A percentile compares a stretch with the other conserved stretches of the same genome.
These are phyloP conservation scores for Leptographium wingfieldii DNA, from an alignment of 2,329 filamentous ascomycete genomes.

Conservation along the genomic window DNA sequence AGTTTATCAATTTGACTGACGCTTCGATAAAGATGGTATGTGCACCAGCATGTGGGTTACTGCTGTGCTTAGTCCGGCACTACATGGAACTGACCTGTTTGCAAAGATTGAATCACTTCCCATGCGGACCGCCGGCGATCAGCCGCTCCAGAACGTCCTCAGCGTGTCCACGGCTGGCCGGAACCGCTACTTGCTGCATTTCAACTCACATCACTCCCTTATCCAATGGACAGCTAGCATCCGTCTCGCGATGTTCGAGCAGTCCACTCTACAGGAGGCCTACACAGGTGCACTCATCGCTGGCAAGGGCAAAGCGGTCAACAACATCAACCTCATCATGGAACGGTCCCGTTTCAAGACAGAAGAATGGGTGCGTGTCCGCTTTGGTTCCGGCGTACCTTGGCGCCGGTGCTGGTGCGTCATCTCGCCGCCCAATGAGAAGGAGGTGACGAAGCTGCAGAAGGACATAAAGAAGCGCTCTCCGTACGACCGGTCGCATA, in stretches of 20 bases:
- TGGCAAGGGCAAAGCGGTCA: slow-evolving; percentile 78
- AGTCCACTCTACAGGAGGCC: slow-evolving; percentile 84
- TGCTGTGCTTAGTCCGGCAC: not conserved
- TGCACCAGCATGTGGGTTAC: not conserved
- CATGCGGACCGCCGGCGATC: slow-evolving; percentile 62
- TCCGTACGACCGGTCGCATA: slow-evolving; percentile 61
- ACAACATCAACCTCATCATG: slow-evolving; percentile 84
- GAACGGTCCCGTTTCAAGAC: slow-evolving; percentile 63
- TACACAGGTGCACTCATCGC: slow-evolving; percentile 94
- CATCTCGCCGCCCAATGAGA: slow-evolving; percentile 83
- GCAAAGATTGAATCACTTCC: slow-evolving; percentile 79
- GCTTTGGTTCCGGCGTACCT: slow-evolving; percentile 89
- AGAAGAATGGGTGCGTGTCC: slow-evolving; percentile 88
- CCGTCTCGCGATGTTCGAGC: slow-evolving; percentile 85
- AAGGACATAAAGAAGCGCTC: slow-evolving; percentile 74
- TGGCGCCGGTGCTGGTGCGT: slow-evolving; percentile 98
- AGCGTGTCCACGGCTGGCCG: slow-evolving; percentile 91
- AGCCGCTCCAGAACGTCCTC: slow-evolving; percentile 84
- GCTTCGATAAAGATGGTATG: slow-evolving; percentile 94
- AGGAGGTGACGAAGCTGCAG: slow-evolving; percentile 72
- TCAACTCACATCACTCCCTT: slow-evolving; percentile 86
- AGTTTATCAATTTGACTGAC: slow-evolving; percentile 91
- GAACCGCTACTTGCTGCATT: slow-evolving; percentile 91
- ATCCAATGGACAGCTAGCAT: slow-evolving; percentile 95
- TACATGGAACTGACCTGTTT: slow-evolving; percentile 2